These are phyloP conservation scores for Limnomonas spitsbergensis DNA, from an alignment of 139 green algal species.

Conservation along the genomic window DNA sequence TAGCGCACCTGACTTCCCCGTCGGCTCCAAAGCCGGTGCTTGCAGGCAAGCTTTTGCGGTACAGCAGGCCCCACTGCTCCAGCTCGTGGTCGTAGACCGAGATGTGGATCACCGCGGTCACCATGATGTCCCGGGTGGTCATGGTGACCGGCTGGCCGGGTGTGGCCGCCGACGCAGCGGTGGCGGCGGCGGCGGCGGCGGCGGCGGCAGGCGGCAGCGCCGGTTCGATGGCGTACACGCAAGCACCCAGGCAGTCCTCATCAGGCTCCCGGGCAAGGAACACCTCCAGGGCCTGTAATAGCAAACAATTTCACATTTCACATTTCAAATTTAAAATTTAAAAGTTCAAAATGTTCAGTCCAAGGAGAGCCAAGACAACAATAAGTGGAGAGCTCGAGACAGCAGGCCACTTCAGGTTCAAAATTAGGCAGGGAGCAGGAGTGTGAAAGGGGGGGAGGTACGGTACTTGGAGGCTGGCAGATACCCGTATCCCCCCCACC, in stretches of 20 bases:
- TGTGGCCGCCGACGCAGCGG: neutral
- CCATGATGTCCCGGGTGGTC: neutral
- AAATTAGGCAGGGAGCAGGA: too few species aligned
- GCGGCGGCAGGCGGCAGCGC: neutral
- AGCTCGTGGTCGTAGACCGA: slow-evolving; percentile 12
- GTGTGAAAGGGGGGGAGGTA: too few species aligned
- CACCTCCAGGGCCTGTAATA: slow-evolving; percentile 9
- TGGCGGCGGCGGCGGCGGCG: neutral
- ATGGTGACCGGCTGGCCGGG: neutral
- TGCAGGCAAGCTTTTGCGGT: slow-evolving; percentile 4
- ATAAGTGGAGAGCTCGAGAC: too few species aligned
- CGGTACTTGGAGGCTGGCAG: too few species aligned
- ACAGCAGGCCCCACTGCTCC: slow-evolving; percentile 6
- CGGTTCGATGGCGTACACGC: neutral
- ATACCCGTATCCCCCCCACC: too few species aligned
- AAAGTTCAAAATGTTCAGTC: too few species aligned
- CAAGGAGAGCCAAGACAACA: too few species aligned
- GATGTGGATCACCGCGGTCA: slow-evolving; percentile 3
- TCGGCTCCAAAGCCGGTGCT: neutral
- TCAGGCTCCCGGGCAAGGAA: neutral
- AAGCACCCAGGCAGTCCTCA: slow-evolving; percentile 12
- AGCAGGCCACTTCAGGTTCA: too few species aligned
- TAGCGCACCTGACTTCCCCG: neutral
- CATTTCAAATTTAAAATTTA: too few species aligned
- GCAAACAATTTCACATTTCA: too few species aligned